A percentile compares a stretch with the other conserved stretches of the same genome.
These are phyloP conservation scores for Podaxis rugospora DNA, from an alignment of 768 basidiomycete species.

Conservation along the genomic window DNA sequence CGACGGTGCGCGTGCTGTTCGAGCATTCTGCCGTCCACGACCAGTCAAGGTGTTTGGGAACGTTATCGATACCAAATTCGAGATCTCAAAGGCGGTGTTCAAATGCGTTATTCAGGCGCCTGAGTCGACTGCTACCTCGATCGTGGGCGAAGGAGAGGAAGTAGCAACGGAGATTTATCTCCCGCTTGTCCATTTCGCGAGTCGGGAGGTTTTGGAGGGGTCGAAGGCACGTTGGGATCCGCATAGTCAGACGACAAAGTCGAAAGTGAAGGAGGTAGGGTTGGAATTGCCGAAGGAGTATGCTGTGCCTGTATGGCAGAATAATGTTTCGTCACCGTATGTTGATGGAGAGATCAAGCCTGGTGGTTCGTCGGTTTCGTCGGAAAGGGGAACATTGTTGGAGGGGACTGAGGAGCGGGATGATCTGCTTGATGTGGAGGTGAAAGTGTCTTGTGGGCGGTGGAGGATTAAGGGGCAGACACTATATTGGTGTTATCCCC, in stretches of 20 bases:
- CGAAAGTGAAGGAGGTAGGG: not conserved
- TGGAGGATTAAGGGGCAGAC: constrained; percentile 45
- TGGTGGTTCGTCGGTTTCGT: not conserved
- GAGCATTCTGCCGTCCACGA: constrained; percentile 84
- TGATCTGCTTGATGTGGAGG: constrained; percentile 37
- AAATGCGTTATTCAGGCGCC: constrained; percentile 49
- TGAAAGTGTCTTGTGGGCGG: constrained; percentile 37
- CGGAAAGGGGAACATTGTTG: constrained; percentile 11
- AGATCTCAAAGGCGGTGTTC: constrained; percentile 67
- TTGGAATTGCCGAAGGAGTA: constrained; percentile 8
- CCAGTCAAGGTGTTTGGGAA: constrained; percentile 72
- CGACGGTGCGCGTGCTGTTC: constrained; percentile 79
- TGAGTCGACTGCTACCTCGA: constrained; percentile 40
- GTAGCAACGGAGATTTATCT: constrained; percentile 88
- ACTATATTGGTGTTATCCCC: constrained; percentile 51
- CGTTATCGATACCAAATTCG: constrained; percentile 65
- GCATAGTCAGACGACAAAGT: not conserved
- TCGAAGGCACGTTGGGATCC: constrained; percentile 9
- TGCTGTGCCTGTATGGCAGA: not conserved
- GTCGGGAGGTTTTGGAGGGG: constrained; percentile 25
- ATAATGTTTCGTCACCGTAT: not conserved
- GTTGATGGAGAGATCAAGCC: not conserved
- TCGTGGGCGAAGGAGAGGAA: constrained; percentile 24
- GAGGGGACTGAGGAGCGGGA: constrained; percentile 16
- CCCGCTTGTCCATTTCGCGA: constrained; percentile 86